These are phyloP conservation scores for Basipetospora chlamydospora DNA, from an alignment of 2,329 filamentous ascomycete genomes.

Conservation along the genomic window DNA sequence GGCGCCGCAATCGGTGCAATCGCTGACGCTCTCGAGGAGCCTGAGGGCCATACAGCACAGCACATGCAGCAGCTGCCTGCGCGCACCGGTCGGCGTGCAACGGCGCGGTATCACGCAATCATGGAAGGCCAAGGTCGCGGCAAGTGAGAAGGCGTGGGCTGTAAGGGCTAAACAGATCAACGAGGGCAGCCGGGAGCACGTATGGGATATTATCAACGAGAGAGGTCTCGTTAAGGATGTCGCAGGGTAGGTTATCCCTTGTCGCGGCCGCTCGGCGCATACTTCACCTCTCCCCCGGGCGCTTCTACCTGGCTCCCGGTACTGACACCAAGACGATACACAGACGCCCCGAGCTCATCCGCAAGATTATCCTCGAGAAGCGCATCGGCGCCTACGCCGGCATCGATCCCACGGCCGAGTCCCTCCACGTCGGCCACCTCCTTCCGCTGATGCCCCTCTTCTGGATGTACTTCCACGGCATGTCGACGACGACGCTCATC, in stretches of 20 bases:
- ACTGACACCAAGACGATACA: constrained; percentile 3
- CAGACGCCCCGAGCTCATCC: constrained; percentile 37
- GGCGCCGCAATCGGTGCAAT: background rate
- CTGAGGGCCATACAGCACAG: constrained; percentile 1
- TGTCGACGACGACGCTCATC: constrained; percentile 50
- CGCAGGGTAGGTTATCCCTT: constrained; percentile 53
- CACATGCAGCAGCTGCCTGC: background rate
- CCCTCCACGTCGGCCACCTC: constrained; percentile 67
- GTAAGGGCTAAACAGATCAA: constrained; percentile 30
- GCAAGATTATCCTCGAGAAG: constrained; percentile 47
- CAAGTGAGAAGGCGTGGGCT: constrained; percentile 32
- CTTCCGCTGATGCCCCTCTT: constrained; percentile 72
- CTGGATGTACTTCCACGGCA: constrained; percentile 70
- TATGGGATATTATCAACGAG: constrained; percentile 53
- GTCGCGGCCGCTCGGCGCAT: too few species aligned
- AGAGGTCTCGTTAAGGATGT: constrained; percentile 61
- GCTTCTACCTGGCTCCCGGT: too few species aligned
- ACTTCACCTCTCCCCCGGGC: too few species aligned
- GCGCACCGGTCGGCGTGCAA: background rate
- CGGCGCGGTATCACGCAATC: constrained; percentile 24
- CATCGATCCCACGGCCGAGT: constrained; percentile 67
- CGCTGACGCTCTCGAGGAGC: constrained; percentile 1
- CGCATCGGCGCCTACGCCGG: constrained; percentile 65
- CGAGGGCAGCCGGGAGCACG: constrained; percentile 32
- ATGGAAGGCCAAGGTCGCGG: constrained; percentile 26